Percentiles rank a stretch among this genome's conserved stretches.
These are phyloP conservation scores for Hanseniaspora uvarum DNA, from an alignment of 1,139 yeast genomes.

Conservation along the genomic window DNA sequence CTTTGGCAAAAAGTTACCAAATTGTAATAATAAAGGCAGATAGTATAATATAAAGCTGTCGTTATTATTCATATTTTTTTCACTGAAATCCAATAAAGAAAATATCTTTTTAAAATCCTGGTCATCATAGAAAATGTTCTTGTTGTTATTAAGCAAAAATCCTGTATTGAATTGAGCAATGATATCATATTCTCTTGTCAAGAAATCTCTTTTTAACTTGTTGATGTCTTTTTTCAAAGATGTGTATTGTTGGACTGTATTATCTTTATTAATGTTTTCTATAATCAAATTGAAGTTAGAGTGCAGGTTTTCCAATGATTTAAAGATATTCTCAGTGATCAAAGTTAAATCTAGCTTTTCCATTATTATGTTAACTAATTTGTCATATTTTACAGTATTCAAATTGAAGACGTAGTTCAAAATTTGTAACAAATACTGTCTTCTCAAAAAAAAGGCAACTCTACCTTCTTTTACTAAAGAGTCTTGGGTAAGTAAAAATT, in stretches of 20 bases:
- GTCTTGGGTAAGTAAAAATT: constrained; percentile 24
- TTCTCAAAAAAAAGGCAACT: constrained; percentile 58
- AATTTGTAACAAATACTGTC: constrained; percentile 61
- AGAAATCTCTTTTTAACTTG: constrained; percentile 49
- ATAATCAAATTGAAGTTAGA: constrained; percentile 44
- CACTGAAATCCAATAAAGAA: constrained; percentile 28
- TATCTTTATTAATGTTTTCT: constrained; percentile 59
- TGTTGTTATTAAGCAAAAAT: constrained; percentile 32
- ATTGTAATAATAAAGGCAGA: constrained; percentile 49
- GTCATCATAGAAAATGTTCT: constrained; percentile 28
- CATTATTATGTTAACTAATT: constrained; percentile 26
- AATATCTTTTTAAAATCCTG: constrained; percentile 31
- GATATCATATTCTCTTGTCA: constrained; percentile 58
- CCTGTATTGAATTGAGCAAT: constrained; percentile 53
- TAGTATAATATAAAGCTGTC: constrained; percentile 56
- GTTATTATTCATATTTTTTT: constrained; percentile 41
- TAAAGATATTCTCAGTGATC: constrained; percentile 37
- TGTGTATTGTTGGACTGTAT: constrained; percentile 41
- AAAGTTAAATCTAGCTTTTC: constrained; percentile 7
- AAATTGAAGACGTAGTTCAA: constrained; percentile 46
- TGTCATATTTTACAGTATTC: constrained; percentile 22
- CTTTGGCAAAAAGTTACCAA: constrained; percentile 32
- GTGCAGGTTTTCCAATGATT: constrained; percentile 51
- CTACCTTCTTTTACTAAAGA: constrained; percentile 57
- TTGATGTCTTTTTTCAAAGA: constrained; percentile 48